phyloP scores from a whole-genome alignment of 176 grass and related monocot species.

The Zizania latifolia region DNA sequence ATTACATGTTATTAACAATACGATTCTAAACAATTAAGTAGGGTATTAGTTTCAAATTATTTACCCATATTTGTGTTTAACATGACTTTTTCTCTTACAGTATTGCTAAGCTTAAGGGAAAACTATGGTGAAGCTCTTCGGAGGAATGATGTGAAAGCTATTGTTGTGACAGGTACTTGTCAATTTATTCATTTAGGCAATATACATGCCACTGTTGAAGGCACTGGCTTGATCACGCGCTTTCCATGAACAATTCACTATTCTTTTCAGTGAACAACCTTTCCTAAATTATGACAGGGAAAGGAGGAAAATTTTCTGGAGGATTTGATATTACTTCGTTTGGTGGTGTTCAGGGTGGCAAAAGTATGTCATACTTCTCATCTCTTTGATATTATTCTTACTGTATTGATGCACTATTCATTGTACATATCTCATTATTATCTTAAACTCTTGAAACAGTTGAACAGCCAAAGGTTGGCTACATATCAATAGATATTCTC shows the following conservation, averaged over 20 bases:
- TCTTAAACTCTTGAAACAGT: slow-evolving; percentile 34
- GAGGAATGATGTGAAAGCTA: slow-evolving; percentile 87
- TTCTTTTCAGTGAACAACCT: slow-evolving; percentile 19
- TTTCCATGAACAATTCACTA: background rate
- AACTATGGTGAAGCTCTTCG: slow-evolving; percentile 70
- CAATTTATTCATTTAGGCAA: slow-evolving; percentile 21
- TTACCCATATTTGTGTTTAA: background rate
- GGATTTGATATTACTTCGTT: slow-evolving; percentile 89
- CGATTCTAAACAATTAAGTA: background rate
- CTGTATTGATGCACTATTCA: background rate
- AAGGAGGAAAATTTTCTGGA: slow-evolving; percentile 75
- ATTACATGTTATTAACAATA: background rate
- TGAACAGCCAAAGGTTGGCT: slow-evolving; percentile 68
- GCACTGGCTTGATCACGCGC: background rate
- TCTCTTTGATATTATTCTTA: background rate
- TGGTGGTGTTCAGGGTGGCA: slow-evolving; percentile 51
- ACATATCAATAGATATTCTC: slow-evolving; percentile 76
- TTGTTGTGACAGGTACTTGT: slow-evolving; percentile 69
- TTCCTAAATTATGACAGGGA: slow-evolving; percentile 45
- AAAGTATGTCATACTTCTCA: slow-evolving; percentile 40
- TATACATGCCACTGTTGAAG: background rate
- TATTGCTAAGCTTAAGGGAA: slow-evolving; percentile 63
- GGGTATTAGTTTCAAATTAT: background rate
- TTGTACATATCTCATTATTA: background rate
- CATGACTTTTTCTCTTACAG: slow-evolving; percentile 32